Conservation (phyloP, 164 flowering plant genomes). For the Annona squamosa region DNA sequence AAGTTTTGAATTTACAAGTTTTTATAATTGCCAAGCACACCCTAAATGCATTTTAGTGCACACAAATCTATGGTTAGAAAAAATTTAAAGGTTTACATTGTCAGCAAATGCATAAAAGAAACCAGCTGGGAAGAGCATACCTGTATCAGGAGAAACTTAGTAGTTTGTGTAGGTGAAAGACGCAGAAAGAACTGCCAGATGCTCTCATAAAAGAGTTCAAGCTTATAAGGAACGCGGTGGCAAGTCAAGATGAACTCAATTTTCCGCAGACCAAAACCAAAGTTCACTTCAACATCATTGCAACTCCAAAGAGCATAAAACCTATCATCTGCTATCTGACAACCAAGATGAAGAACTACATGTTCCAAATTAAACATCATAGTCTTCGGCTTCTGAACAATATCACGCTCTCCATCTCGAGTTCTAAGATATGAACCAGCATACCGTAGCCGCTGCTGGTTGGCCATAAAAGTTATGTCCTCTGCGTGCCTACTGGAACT, state of each 20-base stretch:
- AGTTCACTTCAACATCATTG: conserved; percentile 30
- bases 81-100: too few species aligned
- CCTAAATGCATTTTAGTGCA: too few species aligned
- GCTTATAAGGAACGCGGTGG: conserved; percentile 14
- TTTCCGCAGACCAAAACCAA: conserved; percentile 31
- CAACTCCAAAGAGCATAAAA: conserved; percentile 40
- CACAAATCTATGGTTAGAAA: too few species aligned
- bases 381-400: conserved; percentile 42
- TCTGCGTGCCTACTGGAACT: conserved; percentile 25
- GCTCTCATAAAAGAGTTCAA: conserved; percentile 48
- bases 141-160: conserved; percentile 64
- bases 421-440: conserved; percentile 37
- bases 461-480: conserved; percentile 24
- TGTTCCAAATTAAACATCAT: conserved; percentile 28
- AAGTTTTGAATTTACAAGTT: too few species aligned
- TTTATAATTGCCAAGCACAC: too few species aligned
- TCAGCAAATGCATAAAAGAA: not conserved
- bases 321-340: conserved; percentile 41
- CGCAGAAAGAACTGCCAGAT: conserved; percentile 65
- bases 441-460: conserved; percentile 18
- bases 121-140: conserved; percentile 19
- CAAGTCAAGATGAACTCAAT: conserved; percentile 17
- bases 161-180: conserved; percentile 24
- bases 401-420: conserved; percentile 34
- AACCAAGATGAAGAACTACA: conserved; percentile 47